phyloP scores from a whole-genome alignment of 345 rosid genomes.

The Tarenaya hassleriana region DNA sequence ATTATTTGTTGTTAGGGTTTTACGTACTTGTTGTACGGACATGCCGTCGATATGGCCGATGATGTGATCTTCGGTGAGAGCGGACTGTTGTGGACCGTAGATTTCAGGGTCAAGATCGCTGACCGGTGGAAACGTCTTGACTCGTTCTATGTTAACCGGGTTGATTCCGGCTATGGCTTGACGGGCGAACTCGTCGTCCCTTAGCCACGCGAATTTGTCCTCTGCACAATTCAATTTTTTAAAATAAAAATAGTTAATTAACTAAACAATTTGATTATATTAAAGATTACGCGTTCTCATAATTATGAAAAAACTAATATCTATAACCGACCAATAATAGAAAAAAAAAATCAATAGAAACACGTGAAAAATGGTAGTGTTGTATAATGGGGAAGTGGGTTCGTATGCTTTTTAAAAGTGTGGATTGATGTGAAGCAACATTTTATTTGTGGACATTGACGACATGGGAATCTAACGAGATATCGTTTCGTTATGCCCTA shows the following conservation, averaged over 20 bases:
- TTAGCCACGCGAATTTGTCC: constrained; percentile 97
- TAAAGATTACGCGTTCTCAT: no score
- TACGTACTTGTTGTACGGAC: constrained; percentile 69
- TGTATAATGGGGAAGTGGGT: no score
- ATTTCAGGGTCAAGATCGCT: constrained; percentile 76
- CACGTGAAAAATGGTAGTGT: no score
- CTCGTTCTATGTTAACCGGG: constrained; percentile 68
- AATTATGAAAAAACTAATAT: no score
- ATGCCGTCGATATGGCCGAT: constrained; percentile 61
- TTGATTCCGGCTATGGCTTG: constrained; percentile 86
- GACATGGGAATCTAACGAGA: no score
- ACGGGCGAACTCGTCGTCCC: constrained; percentile 97
- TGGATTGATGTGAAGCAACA: no score
- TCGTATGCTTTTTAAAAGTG: no score
- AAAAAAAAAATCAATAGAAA: no score
- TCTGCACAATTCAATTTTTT: constrained; percentile 34
- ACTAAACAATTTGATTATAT: no score
- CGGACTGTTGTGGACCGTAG: constrained; percentile 68
- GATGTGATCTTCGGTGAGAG: constrained; percentile 84
- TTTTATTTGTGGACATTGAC: no score
- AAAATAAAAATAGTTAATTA: constrained; percentile 16
- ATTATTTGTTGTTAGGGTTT: neutral
- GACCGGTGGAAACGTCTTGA: constrained; percentile 67
- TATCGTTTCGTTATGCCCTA: no score
- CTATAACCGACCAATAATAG: no score